Conservation (phyloP, 2,329 filamentous ascomycete genomes). For the Scedosporium dehoogii region DNA sequence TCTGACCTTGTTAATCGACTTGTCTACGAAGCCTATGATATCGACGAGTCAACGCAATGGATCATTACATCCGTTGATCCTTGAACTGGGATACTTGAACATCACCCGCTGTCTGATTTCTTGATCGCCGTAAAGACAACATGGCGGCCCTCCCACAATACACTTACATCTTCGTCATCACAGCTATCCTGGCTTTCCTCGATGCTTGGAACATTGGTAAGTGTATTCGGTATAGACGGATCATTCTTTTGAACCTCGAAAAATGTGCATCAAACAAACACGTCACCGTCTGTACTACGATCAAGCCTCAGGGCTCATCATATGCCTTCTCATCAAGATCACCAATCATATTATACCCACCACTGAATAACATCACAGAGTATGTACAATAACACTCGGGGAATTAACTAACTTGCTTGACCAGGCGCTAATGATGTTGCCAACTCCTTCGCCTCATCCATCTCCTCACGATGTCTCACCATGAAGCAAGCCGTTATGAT, state of each 20-base stretch:
- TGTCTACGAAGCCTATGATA: too few relatives aligned
- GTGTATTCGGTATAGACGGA: conserved; percentile 9
- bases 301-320: too few relatives aligned
- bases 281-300: too few relatives aligned
- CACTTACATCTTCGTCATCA: conserved; percentile 47
- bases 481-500: conserved; percentile 35
- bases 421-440: conserved; percentile 39
- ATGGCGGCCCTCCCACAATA: conserved; percentile 35
- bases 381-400: too few relatives aligned
- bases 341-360: too few relatives aligned
- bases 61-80: not conserved
- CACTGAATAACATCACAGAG: too few relatives aligned
- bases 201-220: conserved; percentile 51
- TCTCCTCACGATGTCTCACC: conserved; percentile 35
- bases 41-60: not conserved
- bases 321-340: too few relatives aligned
- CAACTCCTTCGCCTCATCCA: conserved; percentile 36
- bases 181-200: conserved; percentile 44
- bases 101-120: not conserved
- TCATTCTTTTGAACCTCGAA: not conserved
- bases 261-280: too few relatives aligned
- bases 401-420: not conserved
- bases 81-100: not conserved
- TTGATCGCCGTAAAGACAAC: not conserved
- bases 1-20: too few relatives aligned